Evolutionary conservation across 2,329 filamentous ascomycete species (phyloP), one percentile per base, ranked within the genome.

Genomic region (Xylariaceae sp.): DNA sequence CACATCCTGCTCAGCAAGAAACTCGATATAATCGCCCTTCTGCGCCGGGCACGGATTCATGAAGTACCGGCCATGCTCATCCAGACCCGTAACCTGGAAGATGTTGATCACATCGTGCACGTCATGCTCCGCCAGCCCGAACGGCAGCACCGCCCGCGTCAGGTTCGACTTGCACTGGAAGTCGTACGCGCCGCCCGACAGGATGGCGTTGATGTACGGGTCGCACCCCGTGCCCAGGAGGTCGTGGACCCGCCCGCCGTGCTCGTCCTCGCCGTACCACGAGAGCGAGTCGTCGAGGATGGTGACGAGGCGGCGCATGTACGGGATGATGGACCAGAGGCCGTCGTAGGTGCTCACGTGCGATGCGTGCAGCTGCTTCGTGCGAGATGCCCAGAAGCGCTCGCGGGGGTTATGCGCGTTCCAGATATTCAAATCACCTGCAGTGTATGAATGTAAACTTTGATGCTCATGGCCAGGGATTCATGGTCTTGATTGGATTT

Each of bases 91-190:
- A 6, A 90, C 86, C 61, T 94, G 88, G 59, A 94, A 93, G 3
- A 94, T 71, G 56, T 94, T 94, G 40, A 94, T 72, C 0, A 94
- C 87, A 60, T 94, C 87, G 55, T 94, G 88, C 2, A 93, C 79
- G 57, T 93, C 87, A 22, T 71, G 69, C 63, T 93, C 88, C 4
- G 70, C 74, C 32, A 93, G 61, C 0, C 86, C 85, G 46, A 72
- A 81, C 0, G 83, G 81, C 1, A 82, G 47, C 2, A 93, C 78
- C 0, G 88, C 85, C 3, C 88, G 78, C 1, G 79, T 80, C 9
- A 94, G 74, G 60, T 94, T 94, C 2, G 83, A 88, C 57, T 91
- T 87, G 62, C 88, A 94, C 60, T 93, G 87, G 62, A 78, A 91
- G 61, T 93, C 83, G 59, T 89, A 93, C 3, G 75, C 79, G 22